Base-by-base conservation (phyloP, 2,329 filamentous ascomycete species). In the Aspergillus novoparasiticus region DNA sequence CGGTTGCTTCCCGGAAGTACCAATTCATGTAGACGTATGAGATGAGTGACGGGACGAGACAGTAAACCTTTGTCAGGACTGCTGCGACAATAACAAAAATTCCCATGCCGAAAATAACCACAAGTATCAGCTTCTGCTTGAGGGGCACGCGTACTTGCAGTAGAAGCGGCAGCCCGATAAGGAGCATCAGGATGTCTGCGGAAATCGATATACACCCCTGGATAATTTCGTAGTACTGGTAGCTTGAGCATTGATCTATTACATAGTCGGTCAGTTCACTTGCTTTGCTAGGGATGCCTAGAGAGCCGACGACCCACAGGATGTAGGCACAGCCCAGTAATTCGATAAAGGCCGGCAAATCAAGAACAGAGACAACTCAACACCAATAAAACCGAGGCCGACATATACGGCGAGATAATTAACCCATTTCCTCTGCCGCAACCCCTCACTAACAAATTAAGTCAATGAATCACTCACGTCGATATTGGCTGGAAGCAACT, bases 271-370 rank as follows among this genome's bases (percentile, higher is more conserved):
- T 19, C 28, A 51, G n/a, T 21, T 19, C 9, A 26, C 6, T 16
- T 2, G n/a, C 16, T 41, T 14, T 9, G 21, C 36, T 30, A 6
- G 28, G n/a, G 30, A n/a, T 9, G n/a, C 26, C 4, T 4, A 32
- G 11, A 34, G 23, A 14, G 10, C 21, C 19, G 26, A 50, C 9
- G 4, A 64, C 74, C 67, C 62, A 78, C 75, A 64, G 62, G 68
- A 66, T 4, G 75, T 74, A n/a, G 82, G 83, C 8, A 85, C 78
- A 5, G 83, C 83, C 81, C 81, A 85, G 65, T 85, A 85, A 57
- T 83, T 73, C 6, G 73, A 69, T 58, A 86, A 76, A 12, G 84
- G 84, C 28, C 82, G 78, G 61, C 83, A 85, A 11, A 83, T 82
- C n/a, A 80, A 77, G 61, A 85, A 82, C 51, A 85, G 80, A 0